Evolutionary conservation across 768 basidiomycete genomes (phyloP), one percentile per base, ranked within the genome.

Genomic region (Cyclocybe aegerita): DNA sequence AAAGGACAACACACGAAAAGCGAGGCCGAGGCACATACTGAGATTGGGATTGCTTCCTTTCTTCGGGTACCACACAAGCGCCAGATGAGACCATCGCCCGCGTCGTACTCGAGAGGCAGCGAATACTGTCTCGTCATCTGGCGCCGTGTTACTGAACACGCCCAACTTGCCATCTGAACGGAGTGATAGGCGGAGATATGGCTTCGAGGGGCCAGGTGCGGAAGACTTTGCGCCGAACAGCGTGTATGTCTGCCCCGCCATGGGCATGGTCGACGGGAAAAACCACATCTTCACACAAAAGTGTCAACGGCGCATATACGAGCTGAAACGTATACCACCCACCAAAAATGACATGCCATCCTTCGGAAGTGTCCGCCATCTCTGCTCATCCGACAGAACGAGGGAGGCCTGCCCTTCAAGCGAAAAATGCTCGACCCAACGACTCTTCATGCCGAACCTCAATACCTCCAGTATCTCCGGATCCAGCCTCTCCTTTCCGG

Each of bases 391-490:
- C n/a, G 73, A 69, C 31, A 85, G 62, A 3, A 73, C 69, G 5
- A 90, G 55, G 7, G 78, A 68, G 2, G 86, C 79, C 4, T 70
- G 63, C 1, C 77, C 76, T 61, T 83, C 82, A 58, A 92, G 69
- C 2, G 82, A 87, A 52, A 93, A 79, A 61, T 93, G 90, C 49
- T 83, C 80, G 0, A 87, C 82, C 91, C 90, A 93, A 32, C 82
- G 77, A 35, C 83, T 82, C 64, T 81, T 86, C 76, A 89, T 84
- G 2, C 81, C 83, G 40, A 78, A 75, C 6, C 86, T 80, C 46
- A 93, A 74, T 23, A 90, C 66, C 39, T 90, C 89, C 39, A 92
- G 63, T 33, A 89, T 74, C 41, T 88, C 87, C 5, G 68, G 61
- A 53, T 90, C 82, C 17, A 90, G 63, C 0, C 69, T 72, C 10